Conservation (phyloP, 2,329 filamentous ascomycete genomes). For the Monosporascus sp. region DNA sequence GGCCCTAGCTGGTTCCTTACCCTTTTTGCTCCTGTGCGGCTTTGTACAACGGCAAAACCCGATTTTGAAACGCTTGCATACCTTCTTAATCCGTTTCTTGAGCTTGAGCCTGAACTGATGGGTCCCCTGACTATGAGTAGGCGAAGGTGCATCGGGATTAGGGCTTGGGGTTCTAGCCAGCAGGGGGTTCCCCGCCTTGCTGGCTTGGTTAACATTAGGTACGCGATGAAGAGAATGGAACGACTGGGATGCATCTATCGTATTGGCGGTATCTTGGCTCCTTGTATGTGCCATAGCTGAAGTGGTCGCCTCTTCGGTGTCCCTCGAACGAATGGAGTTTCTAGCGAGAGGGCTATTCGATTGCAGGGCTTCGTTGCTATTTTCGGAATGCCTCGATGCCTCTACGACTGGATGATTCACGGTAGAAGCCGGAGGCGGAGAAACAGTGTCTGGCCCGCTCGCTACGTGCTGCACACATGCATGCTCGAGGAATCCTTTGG, state of each 20-base stretch:
- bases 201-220: background rate
- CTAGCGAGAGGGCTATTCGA: background rate
- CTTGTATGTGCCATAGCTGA: background rate
- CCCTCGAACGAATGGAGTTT: background rate
- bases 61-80: constrained; percentile 15
- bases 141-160: constrained; percentile 7
- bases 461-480: background rate
- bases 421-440: background rate
- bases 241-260: background rate
- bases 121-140: constrained; percentile 8
- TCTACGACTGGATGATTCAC: background rate
- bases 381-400: background rate
- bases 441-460: background rate
- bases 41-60: constrained; percentile 12
- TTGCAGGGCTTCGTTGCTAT: background rate
- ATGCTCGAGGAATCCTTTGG: background rate
- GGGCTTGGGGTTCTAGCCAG: background rate
- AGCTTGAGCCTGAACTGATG: constrained; percentile 16
- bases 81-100: constrained; percentile 17
- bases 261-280: background rate
- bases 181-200: background rate
- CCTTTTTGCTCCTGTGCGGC: background rate
- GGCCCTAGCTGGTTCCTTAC: constrained; percentile 2
- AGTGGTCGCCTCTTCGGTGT: too few species aligned
- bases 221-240: background rate